Percentiles rank a stretch among this genome's conserved stretches.
These are phyloP conservation scores for Trapa bicornis DNA, from an alignment of 345 rosid genomes.

Conservation along the genomic window DNA sequence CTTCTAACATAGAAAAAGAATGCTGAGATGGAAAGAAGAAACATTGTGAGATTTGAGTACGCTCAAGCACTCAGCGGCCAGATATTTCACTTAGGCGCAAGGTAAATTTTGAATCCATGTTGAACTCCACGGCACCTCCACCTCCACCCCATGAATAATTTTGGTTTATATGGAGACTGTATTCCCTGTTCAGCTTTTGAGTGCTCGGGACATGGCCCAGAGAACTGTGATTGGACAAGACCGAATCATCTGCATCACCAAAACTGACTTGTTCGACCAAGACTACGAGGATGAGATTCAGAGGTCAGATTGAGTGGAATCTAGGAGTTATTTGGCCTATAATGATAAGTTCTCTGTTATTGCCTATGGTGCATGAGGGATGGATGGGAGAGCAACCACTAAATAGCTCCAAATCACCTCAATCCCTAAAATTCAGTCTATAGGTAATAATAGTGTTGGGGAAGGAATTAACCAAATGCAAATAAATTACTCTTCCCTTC, in stretches of 20 bases:
- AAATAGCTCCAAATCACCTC: too few species aligned
- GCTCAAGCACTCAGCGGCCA: conserved; percentile 58
- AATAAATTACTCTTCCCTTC: too few species aligned
- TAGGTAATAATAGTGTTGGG: too few species aligned
- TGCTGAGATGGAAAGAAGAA: conserved; percentile 71
- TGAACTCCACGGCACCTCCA: neutral
- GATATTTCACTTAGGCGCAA: conserved; percentile 66
- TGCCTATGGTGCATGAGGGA: too few species aligned
- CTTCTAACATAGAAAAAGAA: conserved; percentile 44
- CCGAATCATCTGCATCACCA: conserved; percentile 75
- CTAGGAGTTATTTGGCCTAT: neutral
- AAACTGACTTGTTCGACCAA: conserved; percentile 76
- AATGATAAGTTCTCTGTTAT: neutral
- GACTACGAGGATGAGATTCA: conserved; percentile 71
- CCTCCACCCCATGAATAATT: neutral
- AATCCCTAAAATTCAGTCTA: too few species aligned
- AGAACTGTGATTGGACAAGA: conserved; percentile 80
- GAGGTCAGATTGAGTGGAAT: neutral
- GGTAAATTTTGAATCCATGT: conserved; percentile 30
- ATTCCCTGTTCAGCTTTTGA: conserved; percentile 39
- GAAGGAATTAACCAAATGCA: too few species aligned
- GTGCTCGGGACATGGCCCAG: conserved; percentile 96
- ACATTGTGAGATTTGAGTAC: conserved; percentile 48
- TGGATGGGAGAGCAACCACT: too few species aligned
- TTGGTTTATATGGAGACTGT: neutral